Evolutionary conservation across 768 basidiomycete genomes (phyloP).

Genomic region (Xerocomus potaroensis): DNA sequence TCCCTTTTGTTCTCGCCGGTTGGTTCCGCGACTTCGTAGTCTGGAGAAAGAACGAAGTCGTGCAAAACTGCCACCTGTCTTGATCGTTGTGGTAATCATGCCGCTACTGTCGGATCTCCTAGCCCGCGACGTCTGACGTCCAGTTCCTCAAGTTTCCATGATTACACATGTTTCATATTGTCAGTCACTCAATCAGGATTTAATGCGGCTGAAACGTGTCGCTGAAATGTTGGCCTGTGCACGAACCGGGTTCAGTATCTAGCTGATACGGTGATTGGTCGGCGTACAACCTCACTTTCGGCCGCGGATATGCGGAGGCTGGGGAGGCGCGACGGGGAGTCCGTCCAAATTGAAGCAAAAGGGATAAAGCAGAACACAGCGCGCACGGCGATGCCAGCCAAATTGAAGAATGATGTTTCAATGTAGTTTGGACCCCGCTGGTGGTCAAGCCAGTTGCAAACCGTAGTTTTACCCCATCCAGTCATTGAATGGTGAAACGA

Average conservation of each 20-base stretch:
- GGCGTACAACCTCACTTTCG: neutral
- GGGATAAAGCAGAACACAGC: neutral
- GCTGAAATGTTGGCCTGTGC: slow-evolving; percentile 8
- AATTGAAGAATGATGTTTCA: neutral
- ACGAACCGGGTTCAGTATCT: slow-evolving; percentile 7
- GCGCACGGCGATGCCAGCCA: neutral
- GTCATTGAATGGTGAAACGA: slow-evolving; percentile 6
- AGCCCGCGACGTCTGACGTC: neutral
- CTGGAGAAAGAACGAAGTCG: neutral
- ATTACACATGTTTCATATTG: slow-evolving; percentile 14
- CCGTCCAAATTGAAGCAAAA: neutral
- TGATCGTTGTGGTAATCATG: neutral
- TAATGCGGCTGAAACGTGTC: slow-evolving; percentile 27
- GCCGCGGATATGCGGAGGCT: slow-evolving; percentile 18
- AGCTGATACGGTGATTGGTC: slow-evolving; percentile 8
- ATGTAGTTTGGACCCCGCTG: neutral
- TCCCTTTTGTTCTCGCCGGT: neutral
- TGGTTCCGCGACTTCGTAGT: neutral
- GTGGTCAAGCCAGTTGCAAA: neutral
- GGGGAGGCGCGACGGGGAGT: neutral
- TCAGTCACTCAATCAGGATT: slow-evolving; percentile 13
- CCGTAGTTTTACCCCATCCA: slow-evolving; percentile 8
- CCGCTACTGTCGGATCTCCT: neutral
- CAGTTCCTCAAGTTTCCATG: slow-evolving; percentile 17
- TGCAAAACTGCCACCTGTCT: slow-evolving; percentile 9